These are phyloP conservation scores for Bjerkandera adusta DNA, from an alignment of 1,284 basidiomycete genomes.

Conservation along the genomic window DNA sequence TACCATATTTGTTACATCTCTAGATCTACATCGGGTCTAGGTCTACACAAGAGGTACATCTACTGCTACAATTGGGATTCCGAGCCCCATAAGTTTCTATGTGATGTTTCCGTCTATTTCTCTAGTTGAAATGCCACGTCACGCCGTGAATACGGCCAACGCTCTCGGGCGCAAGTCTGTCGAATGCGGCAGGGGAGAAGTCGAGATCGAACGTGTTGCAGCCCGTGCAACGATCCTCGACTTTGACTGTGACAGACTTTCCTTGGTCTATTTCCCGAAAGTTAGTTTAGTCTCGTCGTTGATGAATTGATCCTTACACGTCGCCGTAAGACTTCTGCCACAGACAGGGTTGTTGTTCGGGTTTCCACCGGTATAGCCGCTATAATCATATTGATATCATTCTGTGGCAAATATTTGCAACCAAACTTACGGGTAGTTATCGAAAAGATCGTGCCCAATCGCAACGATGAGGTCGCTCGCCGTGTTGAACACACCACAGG, in stretches of 20 bases:
- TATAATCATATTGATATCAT: slow-evolving; percentile 1
- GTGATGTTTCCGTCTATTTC: not conserved
- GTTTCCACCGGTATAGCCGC: slow-evolving; percentile 20
- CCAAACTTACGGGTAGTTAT: slow-evolving; percentile 8
- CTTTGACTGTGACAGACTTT: slow-evolving; percentile 43
- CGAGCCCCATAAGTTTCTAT: not conserved
- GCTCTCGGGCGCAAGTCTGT: slow-evolving; percentile 28
- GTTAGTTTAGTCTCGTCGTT: not conserved
- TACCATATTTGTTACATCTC: not conserved
- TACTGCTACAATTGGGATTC: not conserved
- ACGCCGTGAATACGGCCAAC: slow-evolving; percentile 48
- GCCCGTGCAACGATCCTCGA: slow-evolving; percentile 62
- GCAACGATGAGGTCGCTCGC: slow-evolving; percentile 31
- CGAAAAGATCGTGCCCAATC: slow-evolving; percentile 12
- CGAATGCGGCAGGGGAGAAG: slow-evolving; percentile 57
- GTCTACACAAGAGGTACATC: not conserved
- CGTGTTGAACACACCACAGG: slow-evolving; percentile 28
- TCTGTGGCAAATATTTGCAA: not conserved
- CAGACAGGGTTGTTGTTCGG: slow-evolving; percentile 36
- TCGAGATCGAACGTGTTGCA: slow-evolving; percentile 54
- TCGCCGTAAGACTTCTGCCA: slow-evolving; percentile 24
- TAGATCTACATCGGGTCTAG: not conserved
- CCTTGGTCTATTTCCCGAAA: slow-evolving; percentile 43
- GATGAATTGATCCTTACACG: slow-evolving; percentile 20
- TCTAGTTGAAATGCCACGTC: slow-evolving; percentile 38